phyloP scores from a whole-genome alignment of 176 grass and related monocot genomes.

The Triticum timopheevii region DNA sequence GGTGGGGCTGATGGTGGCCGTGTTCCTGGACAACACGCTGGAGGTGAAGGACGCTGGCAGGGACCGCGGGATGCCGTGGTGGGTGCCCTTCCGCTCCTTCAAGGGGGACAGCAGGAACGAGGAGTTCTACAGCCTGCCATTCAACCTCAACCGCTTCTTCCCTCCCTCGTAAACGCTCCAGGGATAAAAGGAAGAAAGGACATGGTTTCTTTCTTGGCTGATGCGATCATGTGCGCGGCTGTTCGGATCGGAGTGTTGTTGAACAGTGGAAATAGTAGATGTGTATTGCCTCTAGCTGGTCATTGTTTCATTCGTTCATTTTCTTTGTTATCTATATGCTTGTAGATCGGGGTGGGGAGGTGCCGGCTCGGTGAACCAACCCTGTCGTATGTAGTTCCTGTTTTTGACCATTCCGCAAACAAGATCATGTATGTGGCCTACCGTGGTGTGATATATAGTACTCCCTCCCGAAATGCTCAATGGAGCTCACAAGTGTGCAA shows the following conservation, averaged over 20 bases:
- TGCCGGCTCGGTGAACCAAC: not conserved
- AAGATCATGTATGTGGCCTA: too few relatives aligned
- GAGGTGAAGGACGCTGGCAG: conserved; percentile 61
- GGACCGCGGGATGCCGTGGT: conserved; percentile 94
- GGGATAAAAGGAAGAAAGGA: not conserved
- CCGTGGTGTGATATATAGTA: too few relatives aligned
- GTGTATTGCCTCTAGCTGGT: not conserved
- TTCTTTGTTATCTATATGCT: not conserved
- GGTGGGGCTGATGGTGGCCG: conserved; percentile 76
- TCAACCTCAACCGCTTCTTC: conserved; percentile 98
- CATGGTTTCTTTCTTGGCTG: not conserved
- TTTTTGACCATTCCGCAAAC: not conserved
- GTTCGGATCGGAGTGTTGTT: conserved; percentile 34
- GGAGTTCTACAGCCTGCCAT: conserved; percentile 98
- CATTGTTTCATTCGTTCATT: conserved; percentile 20
- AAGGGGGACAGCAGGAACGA: conserved; percentile 90
- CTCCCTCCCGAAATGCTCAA: too few relatives aligned
- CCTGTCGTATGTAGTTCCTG: not conserved
- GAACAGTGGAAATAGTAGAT: conserved; percentile 37
- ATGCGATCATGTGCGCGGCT: not conserved
- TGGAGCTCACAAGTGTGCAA: too few relatives aligned
- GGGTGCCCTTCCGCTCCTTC: conserved; percentile 81
- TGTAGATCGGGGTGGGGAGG: not conserved
- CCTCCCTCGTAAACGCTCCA: conserved; percentile 50
- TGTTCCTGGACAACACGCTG: conserved; percentile 95